Evolutionary conservation across 139 green algal species (phyloP).

Genomic region (Nannochloris sp.): DNA sequence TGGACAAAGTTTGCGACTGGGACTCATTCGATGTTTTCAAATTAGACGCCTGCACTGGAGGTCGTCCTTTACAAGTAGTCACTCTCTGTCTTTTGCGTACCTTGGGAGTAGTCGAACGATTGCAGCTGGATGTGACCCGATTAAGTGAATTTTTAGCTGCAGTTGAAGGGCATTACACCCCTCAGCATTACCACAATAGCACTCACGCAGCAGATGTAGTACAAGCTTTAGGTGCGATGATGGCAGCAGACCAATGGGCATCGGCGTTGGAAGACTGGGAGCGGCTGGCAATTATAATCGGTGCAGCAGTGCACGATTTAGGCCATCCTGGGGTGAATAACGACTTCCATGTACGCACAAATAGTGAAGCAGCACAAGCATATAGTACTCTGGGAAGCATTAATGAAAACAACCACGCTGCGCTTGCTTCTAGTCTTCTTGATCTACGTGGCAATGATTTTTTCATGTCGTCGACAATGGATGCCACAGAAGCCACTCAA

Average conservation of each 20-base stretch:
- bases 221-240: slow-evolving; percentile 43
- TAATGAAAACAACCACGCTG: slow-evolving; percentile 62
- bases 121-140: slow-evolving; percentile 24
- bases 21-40: slow-evolving; percentile 53
- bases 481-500: slow-evolving; percentile 19
- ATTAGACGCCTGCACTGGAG: slow-evolving; percentile 21
- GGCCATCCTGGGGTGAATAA: slow-evolving; percentile 64
- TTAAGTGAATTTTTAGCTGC: slow-evolving; percentile 32
- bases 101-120: slow-evolving; percentile 30
- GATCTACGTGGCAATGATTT: slow-evolving; percentile 30
- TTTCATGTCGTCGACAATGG: slow-evolving; percentile 25
- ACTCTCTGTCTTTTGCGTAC: slow-evolving; percentile 23
- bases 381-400: slow-evolving; percentile 56
- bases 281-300: slow-evolving; percentile 47
- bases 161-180: slow-evolving; percentile 27
- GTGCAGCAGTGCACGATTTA: slow-evolving; percentile 54
- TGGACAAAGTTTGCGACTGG: slow-evolving; percentile 41
- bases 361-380: slow-evolving; percentile 30
- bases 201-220: slow-evolving; percentile 61
- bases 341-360: slow-evolving; percentile 49
- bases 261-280: slow-evolving; percentile 45
- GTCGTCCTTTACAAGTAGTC: slow-evolving; percentile 33
- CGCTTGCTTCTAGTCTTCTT: slow-evolving; percentile 36
- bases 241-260: slow-evolving; percentile 34
- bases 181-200: slow-evolving; percentile 60